Base-by-base conservation (phyloP, 2,329 filamentous ascomycete genomes). In the Sarocladiaceae sp. region DNA sequence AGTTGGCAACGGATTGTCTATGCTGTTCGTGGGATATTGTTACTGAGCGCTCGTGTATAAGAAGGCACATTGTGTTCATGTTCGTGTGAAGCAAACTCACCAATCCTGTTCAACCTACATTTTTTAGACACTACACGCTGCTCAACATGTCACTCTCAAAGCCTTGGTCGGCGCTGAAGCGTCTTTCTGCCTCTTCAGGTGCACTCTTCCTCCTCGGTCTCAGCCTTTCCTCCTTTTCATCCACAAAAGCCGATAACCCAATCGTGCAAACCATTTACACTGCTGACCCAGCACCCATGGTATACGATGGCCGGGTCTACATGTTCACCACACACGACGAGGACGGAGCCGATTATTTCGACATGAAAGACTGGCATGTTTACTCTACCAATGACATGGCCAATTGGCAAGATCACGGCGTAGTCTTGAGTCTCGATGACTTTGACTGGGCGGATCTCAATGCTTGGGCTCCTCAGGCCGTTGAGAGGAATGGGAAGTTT, bases 361-460 rank as follows among this genome's bases (percentile, higher is more conserved):
- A 54, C 52, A 66, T 66, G 63, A 56, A 55, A 3, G 61, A 68
- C 54, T 68, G 65, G 66, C 63, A 56, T 4, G 57, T 68, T 22
- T 67, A 59, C 54, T 68, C 66, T 13, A 58, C 64, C 2, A 52
- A 56, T 2, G 65, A 69, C 53, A 64, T 68, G 61, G 64, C 53
- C 40, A 69, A 68, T 56, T 68, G 66, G 66, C 59, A 60, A 15
- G 57, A 66, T 52, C 59, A 61, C 39, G 63, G 63, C 37, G 40
- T 52, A 1, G 54, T 58, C 49, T 53, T 62, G 55, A 54, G 54
- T 55, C 56, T 68, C 2, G 46, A 53, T 7, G 63, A 60, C 1
- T 69, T 69, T 53, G 50, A 50, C 36, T 69, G 66, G 66, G 66
- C 66, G 13, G 56, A 55, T n/a, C 54, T 50, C n/a, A 60, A 64